Conservation (phyloP, 371 early-diverging fungal species). For the Phascolomyces articulosus region DNA sequence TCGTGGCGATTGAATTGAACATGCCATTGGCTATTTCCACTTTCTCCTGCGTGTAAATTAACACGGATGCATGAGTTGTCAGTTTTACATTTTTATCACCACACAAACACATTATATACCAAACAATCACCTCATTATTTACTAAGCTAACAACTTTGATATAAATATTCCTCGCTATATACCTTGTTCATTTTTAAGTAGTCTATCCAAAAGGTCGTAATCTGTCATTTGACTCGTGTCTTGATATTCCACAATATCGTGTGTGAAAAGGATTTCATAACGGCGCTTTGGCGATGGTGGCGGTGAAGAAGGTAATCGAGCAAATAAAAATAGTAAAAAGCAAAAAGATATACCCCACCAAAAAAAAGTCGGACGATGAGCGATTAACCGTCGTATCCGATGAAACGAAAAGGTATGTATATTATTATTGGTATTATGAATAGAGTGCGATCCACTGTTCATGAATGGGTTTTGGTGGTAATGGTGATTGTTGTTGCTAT, state of each 20-base stretch:
- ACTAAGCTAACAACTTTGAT: no score
- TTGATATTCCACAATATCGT: slow-evolving; percentile 22
- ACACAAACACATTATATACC: background rate
- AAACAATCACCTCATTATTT: background rate
- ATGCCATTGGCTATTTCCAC: background rate
- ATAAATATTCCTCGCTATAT: background rate
- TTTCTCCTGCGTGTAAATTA: background rate
- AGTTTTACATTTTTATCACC: no score
- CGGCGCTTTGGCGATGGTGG: slow-evolving; percentile 1
- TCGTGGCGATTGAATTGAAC: slow-evolving; percentile 22
- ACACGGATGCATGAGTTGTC: background rate
- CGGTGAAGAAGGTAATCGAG: slow-evolving; percentile 13
- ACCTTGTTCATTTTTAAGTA: slow-evolving; percentile 29
- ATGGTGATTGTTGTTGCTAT: background rate
- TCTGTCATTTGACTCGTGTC: slow-evolving; percentile 36
- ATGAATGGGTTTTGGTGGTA: background rate
- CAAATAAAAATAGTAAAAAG: slow-evolving; percentile 4
- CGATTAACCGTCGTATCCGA: slow-evolving; percentile 10
- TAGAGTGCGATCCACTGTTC: background rate
- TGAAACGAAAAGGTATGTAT: background rate
- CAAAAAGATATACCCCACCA: slow-evolving; percentile 10
- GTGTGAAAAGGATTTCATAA: slow-evolving; percentile 11
- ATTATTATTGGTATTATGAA: background rate
- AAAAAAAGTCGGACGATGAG: slow-evolving; percentile 6
- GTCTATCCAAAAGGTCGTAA: slow-evolving; percentile 27